Conservation (phyloP, 371 early-diverging fungal species). For the Haplosporangium sp. region DNA sequence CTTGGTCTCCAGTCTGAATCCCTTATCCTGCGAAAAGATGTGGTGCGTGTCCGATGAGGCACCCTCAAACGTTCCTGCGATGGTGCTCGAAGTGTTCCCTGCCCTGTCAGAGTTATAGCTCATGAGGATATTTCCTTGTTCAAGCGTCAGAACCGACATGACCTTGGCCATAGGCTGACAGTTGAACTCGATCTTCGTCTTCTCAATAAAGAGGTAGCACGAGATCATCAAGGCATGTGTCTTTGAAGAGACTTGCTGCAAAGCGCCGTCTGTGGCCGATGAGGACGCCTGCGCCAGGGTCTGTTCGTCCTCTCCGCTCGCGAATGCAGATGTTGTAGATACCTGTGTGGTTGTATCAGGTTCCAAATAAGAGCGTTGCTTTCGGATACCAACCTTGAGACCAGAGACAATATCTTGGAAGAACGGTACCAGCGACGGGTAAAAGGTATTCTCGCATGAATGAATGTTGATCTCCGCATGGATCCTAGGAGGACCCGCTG, state of each 20-base stretch:
- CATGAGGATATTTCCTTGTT: slow-evolving; percentile 77
- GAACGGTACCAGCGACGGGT: slow-evolving; percentile 81
- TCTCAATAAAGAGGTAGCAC: slow-evolving; percentile 66
- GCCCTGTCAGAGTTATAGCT: slow-evolving; percentile 64
- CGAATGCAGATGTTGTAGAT: slow-evolving; percentile 14
- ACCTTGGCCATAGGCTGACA: slow-evolving; percentile 87
- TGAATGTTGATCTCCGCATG: slow-evolving; percentile 80
- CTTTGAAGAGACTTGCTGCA: slow-evolving; percentile 44
- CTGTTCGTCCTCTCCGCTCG: slow-evolving; percentile 56
- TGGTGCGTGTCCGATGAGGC: slow-evolving; percentile 77
- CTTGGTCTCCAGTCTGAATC: slow-evolving; percentile 72
- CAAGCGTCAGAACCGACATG: slow-evolving; percentile 73
- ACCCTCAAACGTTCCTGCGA: slow-evolving; percentile 69
- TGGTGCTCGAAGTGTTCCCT: slow-evolving; percentile 65
- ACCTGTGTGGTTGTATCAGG: slow-evolving; percentile 19
- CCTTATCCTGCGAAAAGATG: slow-evolving; percentile 86
- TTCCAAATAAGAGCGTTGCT: slow-evolving; percentile 36
- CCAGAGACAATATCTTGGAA: slow-evolving; percentile 74
- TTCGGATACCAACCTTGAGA: slow-evolving; percentile 72
- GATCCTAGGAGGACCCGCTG: slow-evolving; percentile 60
- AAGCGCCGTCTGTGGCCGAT: slow-evolving; percentile 37
- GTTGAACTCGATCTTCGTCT: slow-evolving; percentile 78
- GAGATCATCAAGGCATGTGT: slow-evolving; percentile 38
- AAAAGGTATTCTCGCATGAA: slow-evolving; percentile 80
- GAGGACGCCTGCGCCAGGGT: slow-evolving; percentile 31